Conservation (phyloP, 2,329 filamentous ascomycete species). For the Chrysosporium keratinophilum region DNA sequence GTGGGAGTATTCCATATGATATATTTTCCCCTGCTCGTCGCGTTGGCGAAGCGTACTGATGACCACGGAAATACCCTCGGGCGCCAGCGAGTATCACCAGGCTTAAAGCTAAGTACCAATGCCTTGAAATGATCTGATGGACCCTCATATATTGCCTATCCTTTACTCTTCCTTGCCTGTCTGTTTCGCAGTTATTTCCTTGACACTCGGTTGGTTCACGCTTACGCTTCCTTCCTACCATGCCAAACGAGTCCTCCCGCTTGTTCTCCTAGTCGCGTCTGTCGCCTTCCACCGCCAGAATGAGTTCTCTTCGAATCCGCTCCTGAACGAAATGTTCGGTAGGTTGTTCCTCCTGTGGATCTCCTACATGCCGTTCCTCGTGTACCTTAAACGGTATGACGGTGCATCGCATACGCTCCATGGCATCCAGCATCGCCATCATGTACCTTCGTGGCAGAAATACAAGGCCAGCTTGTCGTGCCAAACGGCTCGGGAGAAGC, state of each 20-base stretch:
- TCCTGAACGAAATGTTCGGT: constrained; percentile 10
- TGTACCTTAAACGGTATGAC: constrained; percentile 8
- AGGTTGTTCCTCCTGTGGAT: constrained; percentile 5
- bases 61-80: no score
- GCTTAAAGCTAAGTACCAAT: no score
- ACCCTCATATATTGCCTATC: no score
- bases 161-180: background rate
- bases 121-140: no score
- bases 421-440: background rate
- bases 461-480: background rate
- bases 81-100: no score
- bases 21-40: no score
- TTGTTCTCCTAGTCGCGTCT: background rate
- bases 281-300: constrained; percentile 5
- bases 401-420: background rate
- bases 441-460: background rate
- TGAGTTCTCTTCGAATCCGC: background rate
- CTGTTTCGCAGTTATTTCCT: background rate
- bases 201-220: background rate
- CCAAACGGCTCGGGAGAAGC: no score
- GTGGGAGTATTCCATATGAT: no score
- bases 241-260: constrained; percentile 3
- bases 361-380: constrained; percentile 9
- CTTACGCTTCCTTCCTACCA: background rate
- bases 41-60: no score